phyloP scores from a whole-genome alignment of 495 filamentous ascomycete species.

The Penicillium goetzii region DNA sequence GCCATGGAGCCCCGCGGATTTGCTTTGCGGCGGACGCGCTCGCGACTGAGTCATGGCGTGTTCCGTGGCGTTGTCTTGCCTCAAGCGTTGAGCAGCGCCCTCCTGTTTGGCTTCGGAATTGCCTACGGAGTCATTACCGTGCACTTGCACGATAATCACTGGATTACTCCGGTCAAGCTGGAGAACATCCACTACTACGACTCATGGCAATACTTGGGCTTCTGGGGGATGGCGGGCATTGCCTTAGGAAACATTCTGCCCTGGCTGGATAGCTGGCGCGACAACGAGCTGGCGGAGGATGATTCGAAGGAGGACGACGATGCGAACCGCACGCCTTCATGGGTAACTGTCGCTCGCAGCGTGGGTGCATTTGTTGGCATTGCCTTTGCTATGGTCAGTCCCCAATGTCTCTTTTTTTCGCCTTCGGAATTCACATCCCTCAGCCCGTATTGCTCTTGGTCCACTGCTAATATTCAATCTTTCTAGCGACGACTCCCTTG shows the following conservation, averaged over 20 bases:
- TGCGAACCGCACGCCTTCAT: constrained; percentile 59
- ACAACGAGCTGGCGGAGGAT: constrained; percentile 30
- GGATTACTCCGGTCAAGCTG: constrained; percentile 65
- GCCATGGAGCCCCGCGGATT: constrained; percentile 37
- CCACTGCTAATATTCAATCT: constrained; percentile 13
- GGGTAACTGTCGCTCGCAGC: constrained; percentile 81
- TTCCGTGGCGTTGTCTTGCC: constrained; percentile 52
- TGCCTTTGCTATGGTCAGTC: constrained; percentile 89
- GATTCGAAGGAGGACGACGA: constrained; percentile 32
- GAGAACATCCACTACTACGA: constrained; percentile 59
- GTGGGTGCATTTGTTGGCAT: constrained; percentile 95
- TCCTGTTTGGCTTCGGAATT: constrained; percentile 81
- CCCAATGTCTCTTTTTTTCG: background rate
- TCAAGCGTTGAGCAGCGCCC: constrained; percentile 55
- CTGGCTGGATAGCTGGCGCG: constrained; percentile 76
- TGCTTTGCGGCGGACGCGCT: constrained; percentile 40
- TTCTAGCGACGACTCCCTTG: constrained; percentile 80
- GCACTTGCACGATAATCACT: constrained; percentile 74
- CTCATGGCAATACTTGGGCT: constrained; percentile 69
- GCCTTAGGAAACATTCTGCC: constrained; percentile 77
- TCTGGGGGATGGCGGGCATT: constrained; percentile 84
- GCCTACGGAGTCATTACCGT: constrained; percentile 84
- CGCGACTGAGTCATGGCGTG: constrained; percentile 45
- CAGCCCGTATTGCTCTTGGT: background rate
- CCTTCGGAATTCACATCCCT: background rate